Conservation (phyloP, 129 eudicot species). For the Ambrosia artemisiifolia region DNA sequence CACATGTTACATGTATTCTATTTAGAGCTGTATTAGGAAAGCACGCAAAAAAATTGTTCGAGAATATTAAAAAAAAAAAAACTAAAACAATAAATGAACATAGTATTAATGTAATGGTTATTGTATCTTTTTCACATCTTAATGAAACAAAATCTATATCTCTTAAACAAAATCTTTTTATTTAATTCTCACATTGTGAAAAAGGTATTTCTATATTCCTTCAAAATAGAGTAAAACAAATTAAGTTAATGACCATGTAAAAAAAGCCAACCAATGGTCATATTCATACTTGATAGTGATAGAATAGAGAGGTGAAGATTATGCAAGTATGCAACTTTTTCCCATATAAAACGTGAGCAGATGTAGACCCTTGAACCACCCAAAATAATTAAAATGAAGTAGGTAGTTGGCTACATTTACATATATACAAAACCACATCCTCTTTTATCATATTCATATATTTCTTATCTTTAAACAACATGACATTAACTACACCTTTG, state of each 20-base stretch:
- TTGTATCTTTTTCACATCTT: too few species aligned
- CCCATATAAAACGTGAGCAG: neutral
- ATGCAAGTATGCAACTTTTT: neutral
- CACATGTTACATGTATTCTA: too few species aligned
- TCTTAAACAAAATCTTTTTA: too few species aligned
- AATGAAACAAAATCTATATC: too few species aligned
- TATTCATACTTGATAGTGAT: neutral
- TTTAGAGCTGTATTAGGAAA: too few species aligned
- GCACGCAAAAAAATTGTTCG: too few species aligned
- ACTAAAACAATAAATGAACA: too few species aligned
- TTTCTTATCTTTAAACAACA: conserved; percentile 23
- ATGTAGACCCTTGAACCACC: conserved; percentile 14
- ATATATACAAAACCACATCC: conserved; percentile 2
- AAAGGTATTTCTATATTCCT: neutral
- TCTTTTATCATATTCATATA: conserved; percentile 7
- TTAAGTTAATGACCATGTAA: neutral
- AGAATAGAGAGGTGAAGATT: neutral
- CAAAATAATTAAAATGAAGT: neutral
- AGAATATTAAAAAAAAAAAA: too few species aligned
- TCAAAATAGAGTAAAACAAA: neutral
- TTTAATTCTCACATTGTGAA: too few species aligned
- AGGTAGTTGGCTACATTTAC: neutral
- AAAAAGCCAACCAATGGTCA: neutral
- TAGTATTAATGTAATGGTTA: too few species aligned
- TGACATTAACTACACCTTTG: conserved; percentile 26